Evolutionary conservation across 352 stramenopile species (phyloP), one percentile per base, ranked within the genome.

Genomic region (Halophytophthora polymorphica): DNA sequence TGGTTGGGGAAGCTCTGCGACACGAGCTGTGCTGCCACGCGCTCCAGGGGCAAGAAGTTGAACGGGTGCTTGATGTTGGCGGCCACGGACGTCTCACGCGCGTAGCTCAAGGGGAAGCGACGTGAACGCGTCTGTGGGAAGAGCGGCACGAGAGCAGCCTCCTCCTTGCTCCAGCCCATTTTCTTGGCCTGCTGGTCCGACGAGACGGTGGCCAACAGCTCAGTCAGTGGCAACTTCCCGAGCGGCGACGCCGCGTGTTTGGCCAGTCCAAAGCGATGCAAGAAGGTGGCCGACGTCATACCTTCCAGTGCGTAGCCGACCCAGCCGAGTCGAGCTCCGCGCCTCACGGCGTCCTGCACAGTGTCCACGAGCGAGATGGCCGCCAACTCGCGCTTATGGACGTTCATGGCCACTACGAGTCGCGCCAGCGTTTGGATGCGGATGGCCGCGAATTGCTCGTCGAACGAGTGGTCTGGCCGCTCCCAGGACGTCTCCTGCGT

Each of bases 241-340:
- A 86, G 34, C n/a, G 55, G 17, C 6, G 63, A 56, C 13, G 53
- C 43, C 19, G 64, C 50, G 50, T 86, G 65, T 59, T 83, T 88
- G 41, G 56, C 53, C 8, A 93, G 65, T 0, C 80, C 83, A 18
- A 91, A 63, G 2, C 81, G 77, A 49, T 51, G 69, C 22, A 91
- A 65, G 37, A 80, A 82, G 10, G 77, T 69, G 1, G 61, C 39
- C 0, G 73, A 56, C n/a, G 61, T 77, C 46, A 93, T 72, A 13
- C 83, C 83, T 53, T 93, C 83, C 17, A 90, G 53, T n/a, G 76
- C 77, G 55, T 80, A 89, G 11, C 83, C 83, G 12, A 89, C 41
- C 77, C 75, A 89, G 8, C 56, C 66, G 2, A 78, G 35, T n/a
- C 39, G 52, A 36, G 41, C 46, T 19, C 58, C 56, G 11, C 18